Evolutionary conservation across 768 basidiomycete species (phyloP).

Genomic region (Collybiopsis confluens): DNA sequence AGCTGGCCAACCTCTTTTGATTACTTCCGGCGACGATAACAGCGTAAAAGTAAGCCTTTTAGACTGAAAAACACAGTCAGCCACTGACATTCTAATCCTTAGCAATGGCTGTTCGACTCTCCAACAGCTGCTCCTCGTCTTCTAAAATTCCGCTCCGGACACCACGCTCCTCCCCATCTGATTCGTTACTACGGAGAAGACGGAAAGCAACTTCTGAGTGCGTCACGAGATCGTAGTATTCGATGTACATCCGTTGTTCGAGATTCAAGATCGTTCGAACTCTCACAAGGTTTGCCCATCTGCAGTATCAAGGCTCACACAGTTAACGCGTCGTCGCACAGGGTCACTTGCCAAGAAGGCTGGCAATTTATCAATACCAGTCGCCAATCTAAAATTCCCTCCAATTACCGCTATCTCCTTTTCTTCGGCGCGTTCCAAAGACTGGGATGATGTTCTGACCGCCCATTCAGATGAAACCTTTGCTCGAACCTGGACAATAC

Average conservation of each 20-base stretch:
- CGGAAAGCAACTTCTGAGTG: conserved; percentile 89
- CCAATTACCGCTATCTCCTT: conserved; percentile 74
- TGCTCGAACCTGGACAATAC: conserved; percentile 59
- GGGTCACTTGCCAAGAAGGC: conserved; percentile 85
- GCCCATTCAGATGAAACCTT: conserved; percentile 79
- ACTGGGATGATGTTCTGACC: conserved; percentile 98
- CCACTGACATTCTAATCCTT: conserved; percentile 10
- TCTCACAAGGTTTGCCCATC: conserved; percentile 75
- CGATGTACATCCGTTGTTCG: conserved; percentile 90
- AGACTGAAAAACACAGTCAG: not conserved
- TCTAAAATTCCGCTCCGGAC: conserved; percentile 89
- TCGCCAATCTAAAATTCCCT: conserved; percentile 81
- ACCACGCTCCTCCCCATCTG: conserved; percentile 84
- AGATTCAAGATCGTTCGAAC: conserved; percentile 90
- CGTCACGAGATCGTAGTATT: conserved; percentile 84
- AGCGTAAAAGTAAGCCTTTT: conserved; percentile 72
- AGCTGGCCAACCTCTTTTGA: conserved; percentile 84
- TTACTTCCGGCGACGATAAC: conserved; percentile 92
- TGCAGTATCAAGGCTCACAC: not conserved
- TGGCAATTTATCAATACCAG: conserved; percentile 67
- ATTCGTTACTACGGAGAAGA: conserved; percentile 97
- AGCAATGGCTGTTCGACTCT: conserved; percentile 99
- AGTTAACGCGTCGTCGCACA: conserved; percentile 21
- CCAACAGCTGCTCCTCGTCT: conserved; percentile 82
- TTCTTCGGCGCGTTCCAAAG: conserved; percentile 78